phyloP scores from a whole-genome alignment of 2,329 filamentous ascomycete genomes.

The Penicillium sp. region DNA sequence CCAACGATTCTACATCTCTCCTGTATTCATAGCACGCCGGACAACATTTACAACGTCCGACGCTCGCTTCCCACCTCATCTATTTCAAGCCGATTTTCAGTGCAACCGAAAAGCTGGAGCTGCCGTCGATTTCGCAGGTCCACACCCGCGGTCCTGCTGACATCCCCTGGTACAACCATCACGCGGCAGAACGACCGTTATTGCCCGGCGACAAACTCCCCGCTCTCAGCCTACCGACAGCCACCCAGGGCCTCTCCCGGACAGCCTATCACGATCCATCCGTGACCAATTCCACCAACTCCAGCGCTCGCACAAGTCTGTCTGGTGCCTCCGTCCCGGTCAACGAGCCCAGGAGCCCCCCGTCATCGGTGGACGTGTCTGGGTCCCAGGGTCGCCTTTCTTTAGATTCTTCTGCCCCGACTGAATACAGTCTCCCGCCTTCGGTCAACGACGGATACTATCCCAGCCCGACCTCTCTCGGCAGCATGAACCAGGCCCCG shows the following conservation, averaged over 20 bases:
- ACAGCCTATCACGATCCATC: slow-evolving; percentile 66
- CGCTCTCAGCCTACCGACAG: slow-evolving; percentile 67
- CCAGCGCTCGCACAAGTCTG: slow-evolving; percentile 57
- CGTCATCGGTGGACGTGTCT: slow-evolving; percentile 58
- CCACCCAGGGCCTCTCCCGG: slow-evolving; percentile 66
- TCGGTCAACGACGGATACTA: slow-evolving; percentile 45
- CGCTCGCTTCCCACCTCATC: slow-evolving; percentile 18
- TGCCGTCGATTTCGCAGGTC: slow-evolving; percentile 80
- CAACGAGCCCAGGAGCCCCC: slow-evolving; percentile 67
- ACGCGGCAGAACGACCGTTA: slow-evolving; percentile 63
- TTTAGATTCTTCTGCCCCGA: slow-evolving; percentile 32
- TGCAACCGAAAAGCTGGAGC: slow-evolving; percentile 88
- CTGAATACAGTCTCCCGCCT: slow-evolving; percentile 35
- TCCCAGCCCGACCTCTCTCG: slow-evolving; percentile 37
- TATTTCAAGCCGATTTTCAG: slow-evolving; percentile 32
- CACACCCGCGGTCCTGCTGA: slow-evolving; percentile 76
- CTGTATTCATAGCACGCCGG: slow-evolving; percentile 21
- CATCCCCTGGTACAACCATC: slow-evolving; percentile 66
- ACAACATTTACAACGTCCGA: slow-evolving; percentile 23
- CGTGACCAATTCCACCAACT: slow-evolving; percentile 44
- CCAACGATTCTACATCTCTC: slow-evolving; percentile 2
- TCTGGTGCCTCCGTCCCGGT: slow-evolving; percentile 53
- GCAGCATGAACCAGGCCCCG: slow-evolving; percentile 76
- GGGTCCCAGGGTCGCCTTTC: slow-evolving; percentile 34
- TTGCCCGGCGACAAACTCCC: slow-evolving; percentile 73